phyloP scores from a whole-genome alignment of 192 early-diverging fungal species.

The Entomortierella parvispora region DNA sequence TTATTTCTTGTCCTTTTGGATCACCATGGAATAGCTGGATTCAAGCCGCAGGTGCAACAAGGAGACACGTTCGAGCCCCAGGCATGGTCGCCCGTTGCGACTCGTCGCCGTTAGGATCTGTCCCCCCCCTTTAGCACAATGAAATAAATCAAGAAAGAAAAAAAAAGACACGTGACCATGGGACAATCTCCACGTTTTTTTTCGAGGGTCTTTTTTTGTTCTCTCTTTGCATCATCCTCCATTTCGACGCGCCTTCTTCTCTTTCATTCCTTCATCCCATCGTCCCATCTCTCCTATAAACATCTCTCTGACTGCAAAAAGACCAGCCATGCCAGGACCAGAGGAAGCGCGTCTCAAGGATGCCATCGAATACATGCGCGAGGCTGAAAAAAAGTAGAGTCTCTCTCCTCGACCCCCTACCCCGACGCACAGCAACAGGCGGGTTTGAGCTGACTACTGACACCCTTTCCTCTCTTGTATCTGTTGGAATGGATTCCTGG shows the following conservation, averaged over 20 bases:
- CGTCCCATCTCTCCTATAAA: no score
- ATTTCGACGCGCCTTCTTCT: background rate
- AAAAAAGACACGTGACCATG: background rate
- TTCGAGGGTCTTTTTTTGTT: background rate
- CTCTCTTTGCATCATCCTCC: background rate
- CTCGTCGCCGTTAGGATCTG: constrained; percentile 32
- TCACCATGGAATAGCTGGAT: constrained; percentile 30
- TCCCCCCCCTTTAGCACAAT: no score
- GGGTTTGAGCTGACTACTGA: background rate
- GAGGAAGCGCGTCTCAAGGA: constrained; percentile 46
- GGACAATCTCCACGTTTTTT: background rate
- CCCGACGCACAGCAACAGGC: background rate
- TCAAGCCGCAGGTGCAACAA: constrained; percentile 48
- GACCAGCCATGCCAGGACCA: constrained; percentile 22
- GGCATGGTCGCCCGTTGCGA: constrained; percentile 38
- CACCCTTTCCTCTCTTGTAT: background rate
- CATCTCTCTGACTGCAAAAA: no score
- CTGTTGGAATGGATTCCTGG: no score
- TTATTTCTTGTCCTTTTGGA: background rate
- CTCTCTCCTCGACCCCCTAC: background rate
- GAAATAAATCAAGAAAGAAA: background rate
- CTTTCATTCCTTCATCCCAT: background rate
- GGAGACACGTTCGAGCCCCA: constrained; percentile 44
- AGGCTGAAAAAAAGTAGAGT: constrained; percentile 49
- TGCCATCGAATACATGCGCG: constrained; percentile 47